phyloP scores from a whole-genome alignment of 768 basidiomycete genomes.

The Strobilomyces dryophilus region DNA sequence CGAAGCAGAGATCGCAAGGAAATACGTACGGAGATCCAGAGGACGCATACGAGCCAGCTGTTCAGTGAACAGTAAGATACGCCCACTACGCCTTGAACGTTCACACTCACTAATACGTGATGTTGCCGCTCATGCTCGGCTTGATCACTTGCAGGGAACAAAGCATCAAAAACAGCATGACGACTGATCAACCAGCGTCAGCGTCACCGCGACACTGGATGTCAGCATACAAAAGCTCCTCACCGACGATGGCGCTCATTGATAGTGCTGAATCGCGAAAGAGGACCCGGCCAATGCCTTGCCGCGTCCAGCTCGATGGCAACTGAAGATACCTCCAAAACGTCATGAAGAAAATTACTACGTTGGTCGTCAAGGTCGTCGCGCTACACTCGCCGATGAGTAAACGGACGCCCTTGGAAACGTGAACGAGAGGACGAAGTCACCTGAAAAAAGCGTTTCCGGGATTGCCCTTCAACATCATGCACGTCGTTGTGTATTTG shows the following conservation, averaged over 20 bases:
- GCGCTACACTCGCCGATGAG: slow-evolving; percentile 2
- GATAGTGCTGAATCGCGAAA: slow-evolving; percentile 18
- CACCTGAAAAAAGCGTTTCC: slow-evolving; percentile 20
- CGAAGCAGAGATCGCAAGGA: neutral
- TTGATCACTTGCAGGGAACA: slow-evolving; percentile 8
- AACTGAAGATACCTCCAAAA: slow-evolving; percentile 16
- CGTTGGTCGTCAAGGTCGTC: slow-evolving; percentile 17
- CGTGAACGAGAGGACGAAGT: neutral
- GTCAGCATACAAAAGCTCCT: neutral
- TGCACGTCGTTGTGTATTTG: slow-evolving; percentile 13
- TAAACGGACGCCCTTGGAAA: neutral
- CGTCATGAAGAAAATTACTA: slow-evolving; percentile 15
- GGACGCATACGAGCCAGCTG: slow-evolving; percentile 18
- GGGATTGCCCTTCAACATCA: slow-evolving; percentile 9
- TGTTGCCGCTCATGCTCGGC: slow-evolving; percentile 15
- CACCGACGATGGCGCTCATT: slow-evolving; percentile 11
- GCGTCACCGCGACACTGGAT: neutral
- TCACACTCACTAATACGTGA: slow-evolving; percentile 18
- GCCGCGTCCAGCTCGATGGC: slow-evolving; percentile 6
- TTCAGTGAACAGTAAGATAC: neutral
- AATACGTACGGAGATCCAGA: slow-evolving; percentile 18
- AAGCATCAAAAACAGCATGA: slow-evolving; percentile 20
- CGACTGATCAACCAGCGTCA: slow-evolving; percentile 3
- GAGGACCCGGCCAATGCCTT: slow-evolving; percentile 3
- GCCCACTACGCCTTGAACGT: neutral